Base-by-base conservation (phyloP, 805 yeast species). In the fission yeast (Schizosaccharomyces pombe) region DNA sequence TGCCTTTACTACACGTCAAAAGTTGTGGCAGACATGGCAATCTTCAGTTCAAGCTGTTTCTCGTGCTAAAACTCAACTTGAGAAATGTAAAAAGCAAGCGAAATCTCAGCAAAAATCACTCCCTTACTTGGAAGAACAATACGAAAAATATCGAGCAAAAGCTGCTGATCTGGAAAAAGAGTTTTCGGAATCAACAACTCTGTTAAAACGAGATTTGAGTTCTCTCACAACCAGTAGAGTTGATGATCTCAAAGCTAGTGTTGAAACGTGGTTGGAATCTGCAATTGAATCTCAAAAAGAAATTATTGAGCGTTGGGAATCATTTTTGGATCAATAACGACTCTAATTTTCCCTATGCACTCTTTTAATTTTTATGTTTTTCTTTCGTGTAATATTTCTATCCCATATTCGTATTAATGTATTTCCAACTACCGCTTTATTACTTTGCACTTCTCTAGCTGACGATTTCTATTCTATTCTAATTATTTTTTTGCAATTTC, bases 261-360 rank as follows among this genome's bases (percentile, higher is more conserved):
- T 89, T 54, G 98, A 91, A 66, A 80, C 89, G 11, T 87, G 79
- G 62, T 75, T 93, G 63, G 97, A 91, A 65, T 78, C 91, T 54
- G 76, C 91, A 26, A 82, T 87, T 55, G 98, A 91, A 67, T 74
- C 86, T 32, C 98, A 91, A 67, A 91, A 91, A 68, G 95, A 86
- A 64, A 78, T 52, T 6, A 52, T 43, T 26, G 49, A 43, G 9
- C 19, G 49, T 14, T 43, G 49, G 49, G 49, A 43, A 43, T 22
- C 49, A n/a, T 43, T 43, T 26, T 29, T 43, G 1, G 30, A 43
- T 14, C 26, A 43, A 26, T 26, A 16, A 14, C 12, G 14, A 32
- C 37, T 9, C 8, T 14, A 32, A 32, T 8, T 32, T 32, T 32
- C 8, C 8, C 14, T n/a, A n/a, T n/a, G n/a, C n/a, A n/a, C n/a